Percentiles rank a stretch among this genome's conserved stretches.
Evolutionary conservation across 2,329 filamentous ascomycete genomes (phyloP).

Genomic region (Calonectria ilicicola): DNA sequence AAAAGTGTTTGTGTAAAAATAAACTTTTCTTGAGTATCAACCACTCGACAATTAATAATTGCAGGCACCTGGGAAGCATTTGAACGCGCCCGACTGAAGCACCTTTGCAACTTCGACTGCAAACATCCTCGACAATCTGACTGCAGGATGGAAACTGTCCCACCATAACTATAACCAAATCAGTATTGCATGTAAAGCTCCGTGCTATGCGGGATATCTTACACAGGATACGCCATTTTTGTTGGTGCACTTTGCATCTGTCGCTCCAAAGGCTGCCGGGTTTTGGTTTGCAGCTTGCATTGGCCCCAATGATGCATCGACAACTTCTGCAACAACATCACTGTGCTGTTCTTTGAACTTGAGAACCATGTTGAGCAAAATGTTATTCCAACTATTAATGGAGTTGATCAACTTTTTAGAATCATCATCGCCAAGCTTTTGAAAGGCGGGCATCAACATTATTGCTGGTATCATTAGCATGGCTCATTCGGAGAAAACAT

Average conservation of each 20-base stretch:
- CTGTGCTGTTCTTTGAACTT: slow-evolving; percentile 39
- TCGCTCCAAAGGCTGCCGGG: slow-evolving; percentile 55
- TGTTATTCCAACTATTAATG: slow-evolving; percentile 54
- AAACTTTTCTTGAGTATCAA: not conserved
- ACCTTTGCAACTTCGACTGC: not conserved
- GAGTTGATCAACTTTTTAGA: slow-evolving; percentile 44
- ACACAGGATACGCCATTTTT: slow-evolving; percentile 55
- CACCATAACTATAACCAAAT: not conserved
- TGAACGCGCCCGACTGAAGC: not conserved
- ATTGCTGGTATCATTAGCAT: not conserved
- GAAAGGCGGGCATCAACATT: not conserved
- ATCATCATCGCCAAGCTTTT: not conserved
- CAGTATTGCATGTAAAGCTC: slow-evolving; percentile 52
- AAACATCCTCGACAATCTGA: not conserved
- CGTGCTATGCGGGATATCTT: slow-evolving; percentile 52
- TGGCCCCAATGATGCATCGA: slow-evolving; percentile 52
- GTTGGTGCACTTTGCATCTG: slow-evolving; percentile 56
- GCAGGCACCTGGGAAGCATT: slow-evolving; percentile 2
- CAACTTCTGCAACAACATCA: slow-evolving; percentile 35
- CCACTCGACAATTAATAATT: no score
- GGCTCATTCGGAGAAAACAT: no score
- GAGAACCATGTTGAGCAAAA: slow-evolving; percentile 47
- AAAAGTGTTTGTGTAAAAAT: not conserved
- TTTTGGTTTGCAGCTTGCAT: slow-evolving; percentile 57
- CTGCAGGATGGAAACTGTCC: not conserved